These are phyloP conservation scores for Oxytropis ochrocephala DNA, from an alignment of 306 rosid species.

Conservation along the genomic window DNA sequence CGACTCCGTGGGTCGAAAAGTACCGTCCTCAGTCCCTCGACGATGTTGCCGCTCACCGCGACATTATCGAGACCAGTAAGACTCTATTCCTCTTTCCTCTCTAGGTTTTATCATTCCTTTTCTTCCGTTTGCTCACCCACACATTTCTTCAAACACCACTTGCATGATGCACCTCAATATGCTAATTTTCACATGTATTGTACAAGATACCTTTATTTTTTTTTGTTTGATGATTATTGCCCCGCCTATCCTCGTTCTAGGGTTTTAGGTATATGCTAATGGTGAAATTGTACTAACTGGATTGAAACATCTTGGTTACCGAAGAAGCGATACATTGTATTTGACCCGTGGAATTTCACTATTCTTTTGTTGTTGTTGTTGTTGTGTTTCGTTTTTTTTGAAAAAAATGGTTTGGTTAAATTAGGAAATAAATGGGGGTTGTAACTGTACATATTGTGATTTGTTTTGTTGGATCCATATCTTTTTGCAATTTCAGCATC, in stretches of 20 bases:
- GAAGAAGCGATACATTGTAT: background rate
- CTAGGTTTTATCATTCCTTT: constrained; percentile 44
- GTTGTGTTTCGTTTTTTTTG: background rate
- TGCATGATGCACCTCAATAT: background rate
- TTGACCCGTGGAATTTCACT: background rate
- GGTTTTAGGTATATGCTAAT: constrained; percentile 3
- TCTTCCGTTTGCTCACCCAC: background rate
- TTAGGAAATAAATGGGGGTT: background rate
- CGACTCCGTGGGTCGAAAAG: constrained; percentile 88
- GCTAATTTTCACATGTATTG: background rate
- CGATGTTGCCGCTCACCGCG: constrained; percentile 95
- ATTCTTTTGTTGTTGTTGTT: no score
- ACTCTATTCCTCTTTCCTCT: background rate
- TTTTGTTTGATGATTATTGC: background rate
- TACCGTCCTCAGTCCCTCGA: constrained; percentile 91
- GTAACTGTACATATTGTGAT: background rate
- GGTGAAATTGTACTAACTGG: background rate
- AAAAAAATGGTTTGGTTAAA: background rate
- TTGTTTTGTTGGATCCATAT: background rate
- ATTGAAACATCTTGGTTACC: background rate
- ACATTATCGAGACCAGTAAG: constrained; percentile 89
- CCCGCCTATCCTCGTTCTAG: background rate
- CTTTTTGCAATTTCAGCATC: background rate
- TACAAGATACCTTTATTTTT: background rate
- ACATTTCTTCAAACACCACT: background rate